Evolutionary conservation across 768 basidiomycete genomes (phyloP), one percentile per base, ranked within the genome.

Genomic region (Lactarius trivialis): DNA sequence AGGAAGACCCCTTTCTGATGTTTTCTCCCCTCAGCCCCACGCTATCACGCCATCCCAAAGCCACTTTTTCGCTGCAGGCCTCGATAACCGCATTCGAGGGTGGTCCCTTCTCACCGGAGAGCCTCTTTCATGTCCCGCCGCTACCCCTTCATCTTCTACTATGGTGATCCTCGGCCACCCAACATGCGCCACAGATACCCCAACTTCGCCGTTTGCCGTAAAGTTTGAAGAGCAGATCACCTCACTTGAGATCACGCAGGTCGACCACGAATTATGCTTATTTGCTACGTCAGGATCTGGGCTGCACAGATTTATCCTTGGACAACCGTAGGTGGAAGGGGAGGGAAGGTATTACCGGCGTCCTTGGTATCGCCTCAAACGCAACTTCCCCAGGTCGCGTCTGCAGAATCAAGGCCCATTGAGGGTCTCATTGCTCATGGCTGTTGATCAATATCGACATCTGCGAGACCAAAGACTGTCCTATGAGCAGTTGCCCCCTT

Each of bases 61-160:
- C 32, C 80, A 85, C 55, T 68, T 92, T 19, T 88, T 88, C 61
- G 85, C 85, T 9, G 85, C 85, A 0, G 88, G 88, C 11, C 79
- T 84, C 64, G 89, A 92, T 71, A 65, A 73, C 48, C 78, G 77
- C 34, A 79, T 91, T 61, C 82, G 86, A 26, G 80, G 79, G 3
- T 91, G 89, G 89, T 87, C 86, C 12, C 70, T 91, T 9, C 76
- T 72, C 17, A 81, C 79, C 8, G 88, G 87, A 5, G 73, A 72
- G 17, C 74, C 74, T 5, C 62, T 85, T 21, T 26, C 63, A 61
- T 14, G 64, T 7, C 41, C 60, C 12, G 19, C 60, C 12, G 19
- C 50, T 1, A 5, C 50, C 3, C 52, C 70, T 24, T 68, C 74
- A 41, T 37, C 70, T 60, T 51, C 70, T 24, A 45, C 43, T 54